Evolutionary conservation across 345 rosid genomes (phyloP), one percentile per base, ranked within the genome.

Genomic region (Populus euphratica): DNA sequence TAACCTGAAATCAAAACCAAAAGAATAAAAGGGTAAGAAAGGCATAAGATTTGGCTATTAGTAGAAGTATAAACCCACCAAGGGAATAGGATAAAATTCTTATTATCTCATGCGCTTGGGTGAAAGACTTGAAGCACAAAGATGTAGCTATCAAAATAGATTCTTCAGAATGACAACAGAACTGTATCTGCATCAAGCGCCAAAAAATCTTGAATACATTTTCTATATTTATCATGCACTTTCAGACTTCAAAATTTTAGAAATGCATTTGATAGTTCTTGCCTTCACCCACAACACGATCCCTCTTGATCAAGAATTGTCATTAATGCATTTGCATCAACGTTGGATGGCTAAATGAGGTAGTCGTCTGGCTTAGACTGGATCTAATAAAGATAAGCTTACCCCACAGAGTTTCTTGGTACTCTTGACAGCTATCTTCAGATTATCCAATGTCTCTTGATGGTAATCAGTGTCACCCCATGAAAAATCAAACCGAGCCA

Each of bases 371-470:
- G 29, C 16, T 52, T 38, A 72, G 11, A 66, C 62, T 25, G 20
- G 18, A 54, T 43, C 17, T 8, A 56, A 77, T 39, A 63, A 35
- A 17, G 6, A 69, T 71, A 62, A 76, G 74, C 90, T 74, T 88
- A 92, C 99, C 68, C 93, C 97, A 85, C 98, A 95, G 73, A 95
- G 96, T 88, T 93, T 96, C 89, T 76, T 93, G 69, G 96, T 89
- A 71, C 83, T 80, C 88, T 87, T 96, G 49, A 96, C 89, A 11
- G 98, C 93, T n/a, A 86, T 73, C 81, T 87, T 91, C 43, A 95
- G 80, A 83, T 93, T 90, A 79, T 90, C 98, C 68, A 95, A 73
- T 13, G 98, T 95, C 88, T 88, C 93, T 76, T 89, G 97, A 83
- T 96, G 99, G 78, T 86, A 96, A 66, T 86, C 91, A 39, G 90